A percentile compares a stretch with the other conserved stretches of the same genome.
These are phyloP conservation scores for Leccinellum albellum DNA, from an alignment of 768 basidiomycete species.

Conservation along the genomic window DNA sequence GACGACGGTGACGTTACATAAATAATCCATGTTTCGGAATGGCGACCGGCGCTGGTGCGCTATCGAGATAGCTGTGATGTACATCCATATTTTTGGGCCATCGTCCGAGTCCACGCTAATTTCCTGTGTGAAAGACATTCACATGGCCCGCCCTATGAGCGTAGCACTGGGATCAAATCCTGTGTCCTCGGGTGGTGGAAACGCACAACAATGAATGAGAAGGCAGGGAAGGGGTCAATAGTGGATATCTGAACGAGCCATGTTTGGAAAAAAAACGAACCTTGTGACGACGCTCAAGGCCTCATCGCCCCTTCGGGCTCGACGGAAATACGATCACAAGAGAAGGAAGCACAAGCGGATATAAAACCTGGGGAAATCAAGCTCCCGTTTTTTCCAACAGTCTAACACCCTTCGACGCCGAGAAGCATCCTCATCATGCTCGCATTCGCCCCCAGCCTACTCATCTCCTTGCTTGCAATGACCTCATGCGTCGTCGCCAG, in stretches of 20 bases:
- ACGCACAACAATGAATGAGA: not conserved
- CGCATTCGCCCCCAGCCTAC: conserved; percentile 3
- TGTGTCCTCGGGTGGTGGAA: not conserved
- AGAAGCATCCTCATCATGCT: conserved; percentile 7
- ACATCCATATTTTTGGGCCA: conserved; percentile 4
- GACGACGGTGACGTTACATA: not conserved
- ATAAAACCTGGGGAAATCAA: conserved; percentile 10
- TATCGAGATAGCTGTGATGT: not conserved
- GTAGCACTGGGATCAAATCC: not conserved
- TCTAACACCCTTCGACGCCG: not conserved
- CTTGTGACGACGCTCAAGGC: not conserved
- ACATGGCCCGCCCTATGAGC: not conserved
- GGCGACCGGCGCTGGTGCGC: not conserved
- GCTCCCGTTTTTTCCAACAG: not conserved
- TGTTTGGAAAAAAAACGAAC: not conserved
- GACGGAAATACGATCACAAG: not conserved
- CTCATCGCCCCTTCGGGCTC: not conserved
- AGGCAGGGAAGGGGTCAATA: not conserved
- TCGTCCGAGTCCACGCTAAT: not conserved
- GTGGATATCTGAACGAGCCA: not conserved
- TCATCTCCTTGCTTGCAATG: conserved; percentile 12
- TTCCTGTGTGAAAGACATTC: not conserved
- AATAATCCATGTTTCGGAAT: not conserved
- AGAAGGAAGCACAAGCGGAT: not conserved
- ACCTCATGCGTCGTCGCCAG: conserved; percentile 6